Conservation (phyloP, 2,329 filamentous ascomycete genomes). For the Metarhizium humberi region DNA sequence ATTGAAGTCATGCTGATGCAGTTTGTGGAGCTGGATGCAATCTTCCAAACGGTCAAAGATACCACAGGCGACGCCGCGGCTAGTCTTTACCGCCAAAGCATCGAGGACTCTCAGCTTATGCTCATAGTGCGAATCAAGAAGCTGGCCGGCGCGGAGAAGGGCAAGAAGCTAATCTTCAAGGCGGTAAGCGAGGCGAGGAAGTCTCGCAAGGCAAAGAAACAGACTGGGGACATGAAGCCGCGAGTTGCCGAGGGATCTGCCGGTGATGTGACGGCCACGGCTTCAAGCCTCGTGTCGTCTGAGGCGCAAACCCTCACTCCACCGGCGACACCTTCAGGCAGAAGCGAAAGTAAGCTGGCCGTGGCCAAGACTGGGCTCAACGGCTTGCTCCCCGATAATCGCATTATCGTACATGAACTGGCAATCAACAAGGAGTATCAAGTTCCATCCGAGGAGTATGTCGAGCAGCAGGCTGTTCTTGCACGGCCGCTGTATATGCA, state of each 20-base stretch:
- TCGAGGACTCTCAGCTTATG: constrained; percentile 72
- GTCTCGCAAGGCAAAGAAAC: constrained; percentile 53
- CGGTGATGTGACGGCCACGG: constrained; percentile 25
- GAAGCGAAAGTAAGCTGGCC: constrained; percentile 27
- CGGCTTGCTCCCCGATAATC: constrained; percentile 60
- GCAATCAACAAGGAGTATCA: constrained; percentile 72
- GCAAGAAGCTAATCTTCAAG: constrained; percentile 63
- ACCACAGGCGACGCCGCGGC: constrained; percentile 64
- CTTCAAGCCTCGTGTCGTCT: constrained; percentile 26
- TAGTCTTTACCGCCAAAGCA: constrained; percentile 69
- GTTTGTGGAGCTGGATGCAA: constrained; percentile 75
- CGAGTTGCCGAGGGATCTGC: constrained; percentile 46
- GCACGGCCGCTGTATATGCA: constrained; percentile 43
- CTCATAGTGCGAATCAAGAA: constrained; percentile 72
- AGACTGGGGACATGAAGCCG: constrained; percentile 61
- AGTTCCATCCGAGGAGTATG: constrained; percentile 53
- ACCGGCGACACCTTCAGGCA: constrained; percentile 38
- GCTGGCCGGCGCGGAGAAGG: constrained; percentile 61
- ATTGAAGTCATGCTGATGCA: constrained; percentile 81
- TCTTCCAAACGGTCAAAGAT: constrained; percentile 75
- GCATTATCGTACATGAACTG: constrained; percentile 68
- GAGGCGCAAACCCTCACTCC: constrained; percentile 44
- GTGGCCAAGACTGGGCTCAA: constrained; percentile 31
- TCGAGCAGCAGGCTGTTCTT: constrained; percentile 43
- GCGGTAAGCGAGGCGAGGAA: constrained; percentile 65